A percentile compares a stretch with the other conserved stretches of the same genome.
phyloP scores from a whole-genome alignment of 305 asterid species.

The Fraxinus floribunda region DNA sequence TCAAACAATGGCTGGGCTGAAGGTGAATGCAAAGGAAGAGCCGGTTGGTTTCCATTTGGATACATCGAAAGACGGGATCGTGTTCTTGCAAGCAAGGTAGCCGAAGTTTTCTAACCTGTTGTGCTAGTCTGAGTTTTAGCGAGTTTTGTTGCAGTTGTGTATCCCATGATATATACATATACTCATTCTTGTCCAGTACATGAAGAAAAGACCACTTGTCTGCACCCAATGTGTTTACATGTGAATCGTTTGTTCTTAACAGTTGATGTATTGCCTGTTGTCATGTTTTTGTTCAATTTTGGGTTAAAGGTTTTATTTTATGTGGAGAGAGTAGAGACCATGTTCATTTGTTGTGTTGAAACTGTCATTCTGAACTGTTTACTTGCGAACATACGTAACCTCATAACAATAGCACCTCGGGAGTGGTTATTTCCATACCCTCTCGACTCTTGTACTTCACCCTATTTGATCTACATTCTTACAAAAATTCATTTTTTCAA shows the following conservation, averaged over 20 bases:
- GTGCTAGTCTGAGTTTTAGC: conserved; percentile 12
- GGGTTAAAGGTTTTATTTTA: not conserved
- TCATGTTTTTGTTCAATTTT: conserved; percentile 21
- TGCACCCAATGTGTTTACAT: conserved; percentile 12
- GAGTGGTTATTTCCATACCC: not conserved
- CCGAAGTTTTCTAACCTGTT: conserved; percentile 64
- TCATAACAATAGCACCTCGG: not conserved
- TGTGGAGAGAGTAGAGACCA: not conserved
- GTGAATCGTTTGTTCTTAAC: not conserved
- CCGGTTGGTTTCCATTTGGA: conserved; percentile 97
- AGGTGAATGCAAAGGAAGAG: conserved; percentile 98
- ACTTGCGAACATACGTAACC: not conserved
- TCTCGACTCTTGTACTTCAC: not conserved
- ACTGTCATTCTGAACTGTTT: not conserved
- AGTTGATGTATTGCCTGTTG: conserved; percentile 23
- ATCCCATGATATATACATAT: not conserved
- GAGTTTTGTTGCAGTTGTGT: conserved; percentile 11
- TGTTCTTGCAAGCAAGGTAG: conserved; percentile 96
- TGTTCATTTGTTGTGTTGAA: not conserved
- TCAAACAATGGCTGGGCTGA: conserved; percentile 98
- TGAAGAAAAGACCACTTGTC: conserved; percentile 5
- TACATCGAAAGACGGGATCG: conserved; percentile 90
- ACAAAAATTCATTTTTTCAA: too few species aligned
- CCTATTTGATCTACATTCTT: too few species aligned
- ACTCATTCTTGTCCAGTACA: not conserved